phyloP scores from a whole-genome alignment of 495 filamentous ascomycete species.

The Annulohypoxylon nitens region DNA sequence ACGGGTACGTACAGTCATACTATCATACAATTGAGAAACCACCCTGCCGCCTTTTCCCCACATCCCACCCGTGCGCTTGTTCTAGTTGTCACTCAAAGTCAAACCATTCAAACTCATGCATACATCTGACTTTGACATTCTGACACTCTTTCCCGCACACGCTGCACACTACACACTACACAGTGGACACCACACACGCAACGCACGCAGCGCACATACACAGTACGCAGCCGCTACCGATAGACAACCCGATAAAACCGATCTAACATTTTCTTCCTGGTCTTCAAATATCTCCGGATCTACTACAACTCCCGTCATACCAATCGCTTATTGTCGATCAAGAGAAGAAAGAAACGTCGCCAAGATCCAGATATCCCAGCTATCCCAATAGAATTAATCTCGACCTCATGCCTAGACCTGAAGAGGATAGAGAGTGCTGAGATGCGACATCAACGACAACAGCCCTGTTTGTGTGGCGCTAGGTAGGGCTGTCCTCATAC shows the following conservation, averaged over 20 bases:
- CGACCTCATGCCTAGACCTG: conserved; percentile 29
- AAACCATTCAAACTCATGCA: conserved; percentile 29
- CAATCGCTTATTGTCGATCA: conserved; percentile 47
- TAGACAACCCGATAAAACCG: conserved; percentile 11
- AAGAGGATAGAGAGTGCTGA: conserved; percentile 30
- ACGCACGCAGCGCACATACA: not conserved
- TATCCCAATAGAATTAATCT: conserved; percentile 15
- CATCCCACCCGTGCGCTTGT: conserved; percentile 37
- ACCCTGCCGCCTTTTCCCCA: conserved; percentile 34
- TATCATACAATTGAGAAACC: conserved; percentile 19
- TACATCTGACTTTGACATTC: conserved; percentile 14
- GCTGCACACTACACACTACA: not conserved
- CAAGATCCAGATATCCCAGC: conserved; percentile 27
- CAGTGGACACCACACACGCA: not conserved
- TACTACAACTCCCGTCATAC: conserved; percentile 20
- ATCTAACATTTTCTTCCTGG: not conserved
- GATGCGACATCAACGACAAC: conserved; percentile 51
- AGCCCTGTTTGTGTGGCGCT: conserved; percentile 34
- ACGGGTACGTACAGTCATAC: too few species aligned
- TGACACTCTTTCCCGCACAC: conserved; percentile 3
- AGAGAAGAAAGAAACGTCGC: conserved; percentile 42
- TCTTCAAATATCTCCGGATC: conserved; percentile 26
- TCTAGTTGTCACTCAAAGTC: conserved; percentile 16
- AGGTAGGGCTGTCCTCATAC: conserved; percentile 41
- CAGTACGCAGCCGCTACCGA: not conserved